A percentile compares a stretch with the other conserved stretches of the same genome.
These are phyloP conservation scores for Aureococcus anophagefferens DNA, from an alignment of 108 stramenopile species.

Conservation along the genomic window DNA sequence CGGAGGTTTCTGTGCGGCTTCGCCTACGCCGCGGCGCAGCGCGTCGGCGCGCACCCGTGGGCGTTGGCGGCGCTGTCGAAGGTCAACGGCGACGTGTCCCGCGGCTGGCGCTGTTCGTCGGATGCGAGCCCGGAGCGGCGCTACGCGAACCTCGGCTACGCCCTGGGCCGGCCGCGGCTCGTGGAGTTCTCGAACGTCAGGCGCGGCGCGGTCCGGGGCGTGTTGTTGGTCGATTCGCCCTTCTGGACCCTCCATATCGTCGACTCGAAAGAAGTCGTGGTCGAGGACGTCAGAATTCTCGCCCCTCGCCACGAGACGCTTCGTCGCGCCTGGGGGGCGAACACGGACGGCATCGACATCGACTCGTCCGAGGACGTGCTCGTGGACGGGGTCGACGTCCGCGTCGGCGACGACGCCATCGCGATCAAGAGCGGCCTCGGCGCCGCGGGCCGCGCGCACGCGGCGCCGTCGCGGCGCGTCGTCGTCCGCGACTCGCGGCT, in stretches of 20 bases:
- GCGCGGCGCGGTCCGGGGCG: slow-evolving; percentile 11
- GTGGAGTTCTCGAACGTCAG: slow-evolving; percentile 25
- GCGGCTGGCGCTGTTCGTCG: too few species aligned
- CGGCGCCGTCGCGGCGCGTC: slow-evolving; percentile 16
- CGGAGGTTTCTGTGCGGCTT: too few species aligned
- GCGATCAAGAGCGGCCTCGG: slow-evolving; percentile 23
- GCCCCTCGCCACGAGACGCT: slow-evolving; percentile 5
- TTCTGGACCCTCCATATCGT: slow-evolving; percentile 43
- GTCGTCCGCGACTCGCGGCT: slow-evolving; percentile 18
- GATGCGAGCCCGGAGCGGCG: too few species aligned
- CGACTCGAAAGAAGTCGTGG: slow-evolving; percentile 23
- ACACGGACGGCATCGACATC: slow-evolving; percentile 39
- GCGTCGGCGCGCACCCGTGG: too few species aligned
- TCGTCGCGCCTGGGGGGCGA: slow-evolving; percentile 3
- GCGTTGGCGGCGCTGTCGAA: too few species aligned
- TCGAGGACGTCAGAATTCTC: slow-evolving; percentile 24
- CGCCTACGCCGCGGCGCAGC: too few species aligned
- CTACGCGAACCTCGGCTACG: too few species aligned
- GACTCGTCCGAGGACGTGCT: slow-evolving; percentile 34
- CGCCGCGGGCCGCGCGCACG: too few species aligned
- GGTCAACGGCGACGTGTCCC: too few species aligned
- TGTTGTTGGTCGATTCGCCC: slow-evolving; percentile 24
- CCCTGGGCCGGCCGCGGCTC: slow-evolving; percentile 22
- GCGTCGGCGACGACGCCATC: slow-evolving; percentile 36
- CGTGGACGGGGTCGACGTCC: slow-evolving; percentile 28